phyloP scores from a whole-genome alignment of 345 rosid species.

The Syzygium aqueum region DNA sequence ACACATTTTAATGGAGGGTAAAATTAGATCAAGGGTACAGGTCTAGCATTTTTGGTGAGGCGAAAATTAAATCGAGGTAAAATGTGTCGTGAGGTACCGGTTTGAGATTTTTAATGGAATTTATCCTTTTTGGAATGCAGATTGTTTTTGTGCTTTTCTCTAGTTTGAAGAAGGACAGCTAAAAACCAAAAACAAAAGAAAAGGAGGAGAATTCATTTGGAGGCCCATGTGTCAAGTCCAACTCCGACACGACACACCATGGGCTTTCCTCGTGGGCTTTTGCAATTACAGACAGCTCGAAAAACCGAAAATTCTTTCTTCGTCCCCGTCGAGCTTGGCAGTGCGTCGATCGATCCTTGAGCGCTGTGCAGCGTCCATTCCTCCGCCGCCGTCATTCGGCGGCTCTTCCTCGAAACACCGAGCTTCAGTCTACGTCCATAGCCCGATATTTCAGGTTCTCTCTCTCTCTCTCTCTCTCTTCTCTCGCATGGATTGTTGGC shows the following conservation, averaged over 20 bases:
- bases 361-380: neutral
- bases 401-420: neutral
- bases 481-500: neutral
- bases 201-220: neutral
- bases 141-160: neutral
- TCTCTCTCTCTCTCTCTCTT: neutral
- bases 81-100: too few relatives aligned
- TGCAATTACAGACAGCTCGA: neutral
- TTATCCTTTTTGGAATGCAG: neutral
- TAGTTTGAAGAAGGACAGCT: neutral
- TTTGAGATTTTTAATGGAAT: neutral
- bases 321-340: neutral
- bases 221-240: neutral
- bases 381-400: neutral
- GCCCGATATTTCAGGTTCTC: neutral
- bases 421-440: neutral
- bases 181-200: neutral
- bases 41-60: neutral
- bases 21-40: neutral
- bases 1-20: neutral
- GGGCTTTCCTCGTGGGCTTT: neutral
- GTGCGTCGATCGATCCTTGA: neutral
- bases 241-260: neutral
- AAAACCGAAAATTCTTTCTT: neutral
- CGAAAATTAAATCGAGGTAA: neutral